Conservation (phyloP, 2,329 filamentous ascomycete genomes). For the Colletotrichum sp. region DNA sequence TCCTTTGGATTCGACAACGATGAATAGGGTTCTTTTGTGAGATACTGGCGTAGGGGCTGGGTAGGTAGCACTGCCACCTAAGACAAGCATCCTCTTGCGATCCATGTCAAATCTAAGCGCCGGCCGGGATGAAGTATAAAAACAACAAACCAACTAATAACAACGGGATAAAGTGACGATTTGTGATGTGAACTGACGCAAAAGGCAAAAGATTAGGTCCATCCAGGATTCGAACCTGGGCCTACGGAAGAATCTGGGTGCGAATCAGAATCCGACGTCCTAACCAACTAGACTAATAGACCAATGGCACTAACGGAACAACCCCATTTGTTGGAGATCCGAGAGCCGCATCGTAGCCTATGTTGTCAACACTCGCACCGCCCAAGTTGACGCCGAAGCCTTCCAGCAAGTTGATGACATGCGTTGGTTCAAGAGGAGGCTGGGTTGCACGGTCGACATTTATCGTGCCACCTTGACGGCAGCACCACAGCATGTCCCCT, state of each 20-base stretch:
- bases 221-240: constrained; percentile 23
- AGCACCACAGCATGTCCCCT: not conserved
- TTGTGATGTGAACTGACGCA: not conserved
- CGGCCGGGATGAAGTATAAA: too few species aligned
- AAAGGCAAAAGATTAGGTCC: not conserved
- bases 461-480: not conserved
- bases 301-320: rapidly evolving
- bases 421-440: not conserved
- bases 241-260: constrained; percentile 7
- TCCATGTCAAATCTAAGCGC: too few species aligned
- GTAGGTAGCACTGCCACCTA: not conserved
- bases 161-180: rapidly evolving
- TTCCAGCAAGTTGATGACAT: not conserved
- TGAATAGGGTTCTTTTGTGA: not conserved
- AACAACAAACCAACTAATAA: too few species aligned
- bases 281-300: constrained; percentile 24
- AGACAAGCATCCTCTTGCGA: not conserved
- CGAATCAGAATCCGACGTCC: constrained; percentile 20
- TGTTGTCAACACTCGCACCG: not conserved
- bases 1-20: not conserved
- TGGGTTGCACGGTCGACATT: not conserved
- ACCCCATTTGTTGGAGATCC: not conserved
- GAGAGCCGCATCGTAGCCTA: rapidly evolving
- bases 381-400: not conserved
- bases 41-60: not conserved